A percentile compares a stretch with the other conserved stretches of the same genome.
phyloP scores from a whole-genome alignment of 805 yeast genomes.

The Maudiozyma turicensis region DNA sequence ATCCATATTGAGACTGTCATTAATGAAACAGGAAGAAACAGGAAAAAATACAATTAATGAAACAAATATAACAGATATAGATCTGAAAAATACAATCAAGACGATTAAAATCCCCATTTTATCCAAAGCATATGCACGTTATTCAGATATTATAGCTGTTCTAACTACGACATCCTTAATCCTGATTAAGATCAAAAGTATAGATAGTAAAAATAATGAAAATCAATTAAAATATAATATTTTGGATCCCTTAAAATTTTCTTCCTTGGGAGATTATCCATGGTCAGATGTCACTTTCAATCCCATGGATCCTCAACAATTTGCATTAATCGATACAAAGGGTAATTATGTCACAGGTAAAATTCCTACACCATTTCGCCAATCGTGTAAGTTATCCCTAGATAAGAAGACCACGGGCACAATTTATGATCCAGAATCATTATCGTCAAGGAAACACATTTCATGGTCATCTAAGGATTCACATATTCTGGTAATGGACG shows the following conservation, averaged over 20 bases:
- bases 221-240: constrained; percentile 12
- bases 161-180: constrained; percentile 32
- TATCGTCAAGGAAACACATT: constrained; percentile 47
- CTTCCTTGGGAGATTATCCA: constrained; percentile 25
- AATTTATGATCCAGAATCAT: constrained; percentile 38
- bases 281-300: constrained; percentile 39
- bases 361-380: constrained; percentile 12
- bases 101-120: constrained; percentile 31
- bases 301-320: constrained; percentile 32
- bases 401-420: constrained; percentile 15
- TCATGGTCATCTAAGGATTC: constrained; percentile 34
- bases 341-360: constrained; percentile 44
- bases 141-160: constrained; percentile 28
- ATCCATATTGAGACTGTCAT: constrained; percentile 12
- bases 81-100: constrained; percentile 32
- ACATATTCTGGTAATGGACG: constrained; percentile 30
- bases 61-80: constrained; percentile 7
- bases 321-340: constrained; percentile 39
- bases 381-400: constrained; percentile 8
- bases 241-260: constrained; percentile 17
- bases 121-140: constrained; percentile 14
- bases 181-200: constrained; percentile 25
- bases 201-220: constrained; percentile 5
- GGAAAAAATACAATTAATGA: not conserved
- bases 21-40: not conserved